A percentile compares a stretch with the other conserved stretches of the same genome.
phyloP scores from a whole-genome alignment of 352 stramenopile species.

The Ophiocytium majus region DNA sequence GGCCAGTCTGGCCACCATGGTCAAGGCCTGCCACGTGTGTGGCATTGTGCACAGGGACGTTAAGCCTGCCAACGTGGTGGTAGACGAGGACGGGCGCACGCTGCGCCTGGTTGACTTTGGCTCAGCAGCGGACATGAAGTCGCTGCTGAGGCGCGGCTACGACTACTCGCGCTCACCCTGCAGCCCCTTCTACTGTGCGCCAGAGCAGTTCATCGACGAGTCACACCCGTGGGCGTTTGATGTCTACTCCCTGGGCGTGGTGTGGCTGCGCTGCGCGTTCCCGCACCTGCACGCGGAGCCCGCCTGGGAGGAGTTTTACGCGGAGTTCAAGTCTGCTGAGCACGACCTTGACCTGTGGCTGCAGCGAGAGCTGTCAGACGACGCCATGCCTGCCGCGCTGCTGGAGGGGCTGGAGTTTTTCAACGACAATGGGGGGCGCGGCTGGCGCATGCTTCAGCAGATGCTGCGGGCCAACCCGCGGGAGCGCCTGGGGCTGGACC shows the following conservation, averaged over 20 bases:
- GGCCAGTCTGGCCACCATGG: background rate
- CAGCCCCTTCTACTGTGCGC: conserved; percentile 19
- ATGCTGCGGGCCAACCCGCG: background rate
- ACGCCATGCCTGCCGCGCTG: background rate
- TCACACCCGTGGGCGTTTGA: background rate
- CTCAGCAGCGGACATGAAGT: background rate
- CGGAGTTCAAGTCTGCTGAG: background rate
- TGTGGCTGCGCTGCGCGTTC: conserved; percentile 7
- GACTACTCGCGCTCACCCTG: conserved; percentile 1
- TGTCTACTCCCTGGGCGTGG: conserved; percentile 4
- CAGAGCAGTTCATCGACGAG: conserved; percentile 20
- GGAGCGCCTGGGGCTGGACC: background rate
- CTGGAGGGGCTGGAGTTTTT: conserved; percentile 14
- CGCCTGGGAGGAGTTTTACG: background rate
- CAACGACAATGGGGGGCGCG: background rate
- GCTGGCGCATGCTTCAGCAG: conserved; percentile 5
- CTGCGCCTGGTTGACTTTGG: conserved; percentile 4
- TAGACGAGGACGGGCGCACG: background rate
- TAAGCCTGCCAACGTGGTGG: background rate
- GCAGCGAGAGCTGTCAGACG: background rate
- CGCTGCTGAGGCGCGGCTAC: background rate
- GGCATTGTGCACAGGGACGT: background rate
- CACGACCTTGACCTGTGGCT: conserved; percentile 14
- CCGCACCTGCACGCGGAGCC: background rate
- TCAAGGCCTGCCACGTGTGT: background rate